Percentiles rank a stretch among this genome's conserved stretches.
These are phyloP conservation scores for Medicago lupulina DNA, from an alignment of 306 rosid genomes.

Conservation along the genomic window DNA sequence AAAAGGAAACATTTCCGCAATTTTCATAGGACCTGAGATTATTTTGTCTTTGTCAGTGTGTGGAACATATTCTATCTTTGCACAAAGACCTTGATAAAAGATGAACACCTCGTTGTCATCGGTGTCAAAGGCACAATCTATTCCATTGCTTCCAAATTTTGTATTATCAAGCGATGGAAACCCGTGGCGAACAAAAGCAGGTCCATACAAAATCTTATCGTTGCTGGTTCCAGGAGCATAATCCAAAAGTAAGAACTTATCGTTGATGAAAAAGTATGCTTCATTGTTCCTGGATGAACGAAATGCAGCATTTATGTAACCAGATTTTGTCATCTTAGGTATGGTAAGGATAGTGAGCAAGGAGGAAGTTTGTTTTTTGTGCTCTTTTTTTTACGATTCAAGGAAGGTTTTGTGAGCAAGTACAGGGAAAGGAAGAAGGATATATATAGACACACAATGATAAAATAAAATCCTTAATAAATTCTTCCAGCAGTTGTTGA, in stretches of 20 bases:
- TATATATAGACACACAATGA: not conserved
- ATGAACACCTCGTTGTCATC: not conserved
- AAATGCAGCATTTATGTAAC: not conserved
- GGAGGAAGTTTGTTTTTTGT: too few species aligned
- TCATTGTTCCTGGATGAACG: not conserved
- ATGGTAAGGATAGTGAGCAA: not conserved
- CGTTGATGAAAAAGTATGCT: slow-evolving; percentile 5
- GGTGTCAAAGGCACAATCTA: not conserved
- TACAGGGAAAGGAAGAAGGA: not conserved
- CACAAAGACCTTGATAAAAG: not conserved
- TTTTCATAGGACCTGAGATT: not conserved
- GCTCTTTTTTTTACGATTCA: not conserved
- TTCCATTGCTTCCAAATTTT: not conserved
- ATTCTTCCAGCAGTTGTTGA: too few species aligned
- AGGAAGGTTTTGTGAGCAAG: not conserved
- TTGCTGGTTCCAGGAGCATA: not conserved
- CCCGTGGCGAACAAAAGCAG: not conserved
- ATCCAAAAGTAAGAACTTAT: not conserved
- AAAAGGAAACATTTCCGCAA: not conserved
- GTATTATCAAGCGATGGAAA: not conserved
- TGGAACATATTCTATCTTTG: not conserved
- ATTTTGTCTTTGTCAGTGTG: not conserved
- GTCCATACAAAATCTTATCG: not conserved
- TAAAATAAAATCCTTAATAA: not conserved
- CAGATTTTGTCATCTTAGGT: not conserved